Conservation (phyloP, 2,329 filamentous ascomycete species). For the Anthostomella pinea region DNA sequence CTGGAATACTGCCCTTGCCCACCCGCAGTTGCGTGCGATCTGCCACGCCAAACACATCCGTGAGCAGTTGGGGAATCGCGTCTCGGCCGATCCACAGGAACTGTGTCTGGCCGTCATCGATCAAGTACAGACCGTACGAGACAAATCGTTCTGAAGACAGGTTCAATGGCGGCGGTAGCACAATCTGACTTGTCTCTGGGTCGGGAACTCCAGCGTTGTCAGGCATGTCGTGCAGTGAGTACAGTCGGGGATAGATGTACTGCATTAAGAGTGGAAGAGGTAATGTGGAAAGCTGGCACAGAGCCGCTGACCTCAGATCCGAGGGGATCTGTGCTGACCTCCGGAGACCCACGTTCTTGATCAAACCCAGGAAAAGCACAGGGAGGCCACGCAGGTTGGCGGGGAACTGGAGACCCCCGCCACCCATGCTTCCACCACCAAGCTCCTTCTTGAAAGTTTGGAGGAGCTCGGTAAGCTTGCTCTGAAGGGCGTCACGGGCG, state of each 20-base stretch:
- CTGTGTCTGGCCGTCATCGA: conserved; percentile 95
- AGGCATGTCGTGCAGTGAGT: conserved; percentile 94
- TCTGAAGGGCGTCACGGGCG: conserved; percentile 84
- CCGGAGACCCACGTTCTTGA: conserved; percentile 92
- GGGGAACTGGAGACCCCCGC: conserved; percentile 84
- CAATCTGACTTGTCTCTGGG: conserved; percentile 80
- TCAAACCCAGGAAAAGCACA: conserved; percentile 86
- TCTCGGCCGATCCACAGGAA: conserved; percentile 97
- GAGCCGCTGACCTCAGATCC: conserved; percentile 87
- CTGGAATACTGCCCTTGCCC: conserved; percentile 82
- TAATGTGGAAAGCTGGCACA: conserved; percentile 91
- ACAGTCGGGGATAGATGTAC: conserved; percentile 84
- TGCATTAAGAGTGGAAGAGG: conserved; percentile 87
- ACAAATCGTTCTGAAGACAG: conserved; percentile 85
- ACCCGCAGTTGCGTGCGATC: conserved; percentile 84
- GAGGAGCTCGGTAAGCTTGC: conserved; percentile 87
- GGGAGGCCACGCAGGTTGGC: conserved; percentile 87
- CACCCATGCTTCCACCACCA: conserved; percentile 91
- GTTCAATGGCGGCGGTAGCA: conserved; percentile 80
- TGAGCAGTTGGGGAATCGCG: conserved; percentile 81
- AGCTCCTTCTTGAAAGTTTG: conserved; percentile 97
- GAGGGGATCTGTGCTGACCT: conserved; percentile 93
- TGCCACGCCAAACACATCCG: conserved; percentile 85
- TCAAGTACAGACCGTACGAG: conserved; percentile 88
- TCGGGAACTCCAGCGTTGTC: conserved; percentile 87